Evolutionary conservation across 768 basidiomycete genomes (phyloP), one percentile per base, ranked within the genome.

Genomic region (Scleroderma bovista): DNA sequence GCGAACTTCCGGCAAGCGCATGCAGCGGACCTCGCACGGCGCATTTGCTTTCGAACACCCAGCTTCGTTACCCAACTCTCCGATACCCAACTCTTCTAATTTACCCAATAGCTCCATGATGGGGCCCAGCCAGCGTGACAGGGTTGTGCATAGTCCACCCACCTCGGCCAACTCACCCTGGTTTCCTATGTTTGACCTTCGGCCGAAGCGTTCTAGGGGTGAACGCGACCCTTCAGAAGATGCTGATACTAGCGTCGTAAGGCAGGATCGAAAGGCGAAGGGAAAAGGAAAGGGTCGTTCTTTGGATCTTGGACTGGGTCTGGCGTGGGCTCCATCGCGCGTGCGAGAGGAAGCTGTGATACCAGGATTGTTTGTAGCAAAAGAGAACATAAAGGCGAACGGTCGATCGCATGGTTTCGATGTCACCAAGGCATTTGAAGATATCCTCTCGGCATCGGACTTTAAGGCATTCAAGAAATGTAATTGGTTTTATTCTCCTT

Each of bases 201-300:
- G 69, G 29, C 64, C 34, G 41, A 61, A 66, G 48, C 59, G 51
- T 52, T 54, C 52, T 12, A 59, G 60, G 11, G 59, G 57, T 26
- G 58, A 54, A 58, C 52, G 61, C 59, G 46, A 52, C 58, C 50
- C 64, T 20, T 60, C 63, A 23, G 62, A 66, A 38, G 62, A 55
- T 58, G 48, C 34, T 24, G 53, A 52, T 31, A 32, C 52, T 47
- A 23, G 45, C 50, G 13, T 54, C 54, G 46, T 46, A 24, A 57
- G 51, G 16, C 39, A 36, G 47, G 63, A 54, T 54, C 58, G 51
- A 7, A 55, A 60, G 54, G 46, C 65, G 24, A 66, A 75, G 24
- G 68, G 71, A 6, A 86, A 83, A 60, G 84, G 85, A 6, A 86
- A 83, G 60, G 84, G 85, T 1, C 82, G 84, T 22, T 88, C 85